phyloP scores from a whole-genome alignment of 2,329 filamentous ascomycete genomes.

The Davidsoniella neocaledoniae region DNA sequence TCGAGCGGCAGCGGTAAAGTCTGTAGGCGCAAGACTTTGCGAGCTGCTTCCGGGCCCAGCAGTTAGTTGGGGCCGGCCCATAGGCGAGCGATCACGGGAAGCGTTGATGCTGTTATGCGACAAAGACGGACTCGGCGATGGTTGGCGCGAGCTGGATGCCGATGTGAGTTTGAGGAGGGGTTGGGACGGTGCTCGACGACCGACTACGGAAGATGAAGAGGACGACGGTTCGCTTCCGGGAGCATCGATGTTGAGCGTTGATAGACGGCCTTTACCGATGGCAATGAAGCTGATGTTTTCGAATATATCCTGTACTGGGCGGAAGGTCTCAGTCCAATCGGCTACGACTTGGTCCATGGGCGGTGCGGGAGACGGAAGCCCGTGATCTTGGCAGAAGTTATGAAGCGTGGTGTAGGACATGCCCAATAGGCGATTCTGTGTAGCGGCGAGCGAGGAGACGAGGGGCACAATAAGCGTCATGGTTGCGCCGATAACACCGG shows the following conservation, averaged over 20 bases:
- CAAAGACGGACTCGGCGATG: slow-evolving; percentile 1
- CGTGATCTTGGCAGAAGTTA: slow-evolving; percentile 51
- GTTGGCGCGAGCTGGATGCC: background rate
- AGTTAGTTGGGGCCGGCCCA: background rate
- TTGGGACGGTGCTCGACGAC: too few species aligned
- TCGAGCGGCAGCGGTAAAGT: slow-evolving; percentile 10
- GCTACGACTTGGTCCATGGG: slow-evolving; percentile 55
- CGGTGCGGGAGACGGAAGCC: slow-evolving; percentile 55
- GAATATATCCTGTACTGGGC: slow-evolving; percentile 45
- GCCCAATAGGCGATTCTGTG: slow-evolving; percentile 62
- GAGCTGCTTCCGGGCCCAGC: slow-evolving; percentile 1
- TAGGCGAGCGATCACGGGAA: slow-evolving; percentile 3
- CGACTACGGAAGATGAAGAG: background rate
- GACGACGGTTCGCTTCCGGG: slow-evolving; percentile 6
- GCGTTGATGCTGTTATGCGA: background rate
- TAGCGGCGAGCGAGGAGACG: slow-evolving; percentile 51
- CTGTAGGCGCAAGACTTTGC: slow-evolving; percentile 10
- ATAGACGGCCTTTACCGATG: slow-evolving; percentile 46
- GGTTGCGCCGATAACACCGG: slow-evolving; percentile 50
- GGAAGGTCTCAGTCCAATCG: slow-evolving; percentile 46
- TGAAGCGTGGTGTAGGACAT: slow-evolving; percentile 65
- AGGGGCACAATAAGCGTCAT: slow-evolving; percentile 61
- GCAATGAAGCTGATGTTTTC: slow-evolving; percentile 49
- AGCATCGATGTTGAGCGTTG: slow-evolving; percentile 7
- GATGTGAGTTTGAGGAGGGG: background rate